Conservation (phyloP, 257 asterid genomes). For the Mitragyna speciosa region DNA sequence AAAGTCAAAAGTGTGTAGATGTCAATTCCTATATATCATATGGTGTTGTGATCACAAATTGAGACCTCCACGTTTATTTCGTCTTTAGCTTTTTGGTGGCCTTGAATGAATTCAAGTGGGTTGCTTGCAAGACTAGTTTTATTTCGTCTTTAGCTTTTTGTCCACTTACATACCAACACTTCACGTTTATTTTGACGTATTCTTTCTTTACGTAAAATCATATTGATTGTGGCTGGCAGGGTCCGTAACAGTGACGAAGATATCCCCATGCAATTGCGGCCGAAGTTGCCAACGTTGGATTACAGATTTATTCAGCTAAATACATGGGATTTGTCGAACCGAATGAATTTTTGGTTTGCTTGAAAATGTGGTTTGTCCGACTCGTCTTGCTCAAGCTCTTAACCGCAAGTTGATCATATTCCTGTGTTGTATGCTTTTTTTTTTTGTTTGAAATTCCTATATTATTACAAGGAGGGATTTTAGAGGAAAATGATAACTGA, state of each 20-base stretch:
- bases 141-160: neutral
- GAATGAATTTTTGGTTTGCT: neutral
- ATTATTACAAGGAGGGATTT: too few species aligned
- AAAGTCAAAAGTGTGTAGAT: too few species aligned
- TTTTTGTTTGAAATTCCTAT: too few species aligned
- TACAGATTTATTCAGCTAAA: neutral
- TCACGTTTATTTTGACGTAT: constrained; percentile 11
- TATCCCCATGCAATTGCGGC: neutral
- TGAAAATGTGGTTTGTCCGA: constrained; percentile 9
- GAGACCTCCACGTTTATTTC: neutral
- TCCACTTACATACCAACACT: constrained; percentile 5
- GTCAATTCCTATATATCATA: too few species aligned
- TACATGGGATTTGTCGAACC: constrained; percentile 14
- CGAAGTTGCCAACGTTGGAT: neutral
- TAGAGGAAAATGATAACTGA: too few species aligned
- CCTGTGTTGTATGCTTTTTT: too few species aligned
- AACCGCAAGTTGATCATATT: neutral
- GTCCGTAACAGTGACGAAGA: neutral
- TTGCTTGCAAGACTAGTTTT: neutral
- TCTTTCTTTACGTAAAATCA: neutral
- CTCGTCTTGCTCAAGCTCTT: constrained; percentile 16
- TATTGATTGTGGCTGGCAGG: neutral
- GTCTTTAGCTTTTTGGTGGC: neutral
- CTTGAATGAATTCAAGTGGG: neutral
- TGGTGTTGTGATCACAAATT: neutral